phyloP scores from a whole-genome alignment of 345 rosid species.

The Arabis alpina region DNA sequence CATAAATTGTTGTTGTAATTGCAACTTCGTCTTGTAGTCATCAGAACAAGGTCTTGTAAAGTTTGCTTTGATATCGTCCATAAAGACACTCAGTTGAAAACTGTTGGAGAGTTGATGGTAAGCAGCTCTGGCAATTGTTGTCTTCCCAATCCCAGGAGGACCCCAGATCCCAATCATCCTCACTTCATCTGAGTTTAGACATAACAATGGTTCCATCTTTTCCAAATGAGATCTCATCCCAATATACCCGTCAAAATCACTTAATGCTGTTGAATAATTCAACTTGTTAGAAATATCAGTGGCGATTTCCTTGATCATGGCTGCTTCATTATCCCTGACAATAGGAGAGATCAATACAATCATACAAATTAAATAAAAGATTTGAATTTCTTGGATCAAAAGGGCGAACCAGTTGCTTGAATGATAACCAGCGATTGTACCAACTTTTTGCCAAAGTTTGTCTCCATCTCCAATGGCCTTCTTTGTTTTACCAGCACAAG shows the following conservation, averaged over 20 bases:
- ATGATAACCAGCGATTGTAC: constrained; percentile 10
- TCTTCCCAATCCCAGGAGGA: constrained; percentile 4
- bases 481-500: neutral
- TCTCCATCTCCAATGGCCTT: neutral
- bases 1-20: neutral
- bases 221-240: constrained; percentile 2
- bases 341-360: neutral
- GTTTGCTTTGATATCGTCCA: neutral
- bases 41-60: neutral
- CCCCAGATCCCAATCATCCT: constrained; percentile 9
- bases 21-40: neutral
- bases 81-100: neutral
- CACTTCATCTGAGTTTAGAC: neutral
- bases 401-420: constrained; percentile 15
- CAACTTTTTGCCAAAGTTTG: neutral
- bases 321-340: neutral
- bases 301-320: neutral
- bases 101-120: neutral
- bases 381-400: neutral
- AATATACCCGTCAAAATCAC: neutral
- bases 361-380: neutral
- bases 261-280: neutral
- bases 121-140: neutral
- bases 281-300: neutral
- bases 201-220: neutral